Evolutionary conservation across 192 early-diverging fungal species (phyloP), one percentile per base, ranked within the genome.

Genomic region (Glomus cerebriforme): DNA sequence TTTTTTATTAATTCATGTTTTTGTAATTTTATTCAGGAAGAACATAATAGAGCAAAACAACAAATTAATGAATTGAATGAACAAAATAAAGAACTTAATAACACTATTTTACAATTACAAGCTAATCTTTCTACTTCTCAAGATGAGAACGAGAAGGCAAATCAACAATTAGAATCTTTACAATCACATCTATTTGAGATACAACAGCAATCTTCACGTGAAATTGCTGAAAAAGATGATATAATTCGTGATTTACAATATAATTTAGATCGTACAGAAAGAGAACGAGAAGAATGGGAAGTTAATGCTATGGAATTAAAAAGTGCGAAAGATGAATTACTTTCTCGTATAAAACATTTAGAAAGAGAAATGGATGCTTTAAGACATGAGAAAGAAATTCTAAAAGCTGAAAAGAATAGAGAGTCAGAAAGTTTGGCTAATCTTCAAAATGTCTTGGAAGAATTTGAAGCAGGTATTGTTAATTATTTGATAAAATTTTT

Each of bases 371-470:
- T 84, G 4, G 84, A 86, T 67, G 78, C 83, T 43, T 79, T 87
- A 2, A 80, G 84, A 32, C 79, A 79, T 7, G 86, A 88, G 47
- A 80, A 89, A 76, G 86, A 88, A 29, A 32, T 77, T 9, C 73
- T 89, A 26, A 77, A 84, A 31, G 73, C 83, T 17, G 90, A 90
- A 47, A 83, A 87, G 19, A 89, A 91, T 60, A 85, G 85, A 12
- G 90, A 95, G 74, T 78, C 82, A 34, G 79, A 85, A 26, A 90
- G 91, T 78, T 73, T 93, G 58, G 79, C 78, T 15, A 99, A 99
- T 78, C 86, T 99, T 75, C 97, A 96, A 77, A 78, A 86, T 35
- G 96, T 96, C 19, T 85, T 99, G 66, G 92, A 95, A 84, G 91
- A 93, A 80, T 95, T 99, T 81, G 95, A 99, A 82, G 88, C 88